Conservation (phyloP, 1,284 basidiomycete species). For the Pholiota adiposa region DNA sequence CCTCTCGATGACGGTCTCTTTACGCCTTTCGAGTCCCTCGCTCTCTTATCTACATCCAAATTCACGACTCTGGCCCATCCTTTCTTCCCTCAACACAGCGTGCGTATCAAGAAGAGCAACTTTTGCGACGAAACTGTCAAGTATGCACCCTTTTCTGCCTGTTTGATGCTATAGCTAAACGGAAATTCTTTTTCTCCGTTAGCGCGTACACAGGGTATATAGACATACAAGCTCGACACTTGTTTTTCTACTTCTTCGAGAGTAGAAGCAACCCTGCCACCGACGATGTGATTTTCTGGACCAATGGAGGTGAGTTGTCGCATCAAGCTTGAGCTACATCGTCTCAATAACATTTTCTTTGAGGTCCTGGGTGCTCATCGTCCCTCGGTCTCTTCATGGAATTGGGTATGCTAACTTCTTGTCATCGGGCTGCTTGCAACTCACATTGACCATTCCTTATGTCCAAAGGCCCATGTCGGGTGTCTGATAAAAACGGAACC, state of each 20-base stretch:
- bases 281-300: slow-evolving; percentile 74
- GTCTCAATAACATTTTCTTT: neutral
- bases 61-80: slow-evolving; percentile 58
- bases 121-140: slow-evolving; percentile 62
- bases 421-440: neutral
- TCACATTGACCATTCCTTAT: neutral
- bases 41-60: slow-evolving; percentile 14
- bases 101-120: slow-evolving; percentile 54
- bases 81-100: slow-evolving; percentile 52
- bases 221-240: slow-evolving; percentile 69
- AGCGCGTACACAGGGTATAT: slow-evolving; percentile 47
- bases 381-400: slow-evolving; percentile 69
- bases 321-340: no score
- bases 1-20: slow-evolving; percentile 3
- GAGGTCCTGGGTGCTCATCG: slow-evolving; percentile 58
- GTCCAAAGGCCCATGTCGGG: slow-evolving; percentile 51
- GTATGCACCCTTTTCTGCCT: slow-evolving; percentile 24
- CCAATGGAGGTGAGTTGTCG: slow-evolving; percentile 48
- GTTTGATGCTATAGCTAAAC: neutral
- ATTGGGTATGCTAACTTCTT: slow-evolving; percentile 40
- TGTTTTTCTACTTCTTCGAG: slow-evolving; percentile 92
- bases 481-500: slow-evolving; percentile 46
- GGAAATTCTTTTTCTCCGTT: neutral
- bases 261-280: slow-evolving; percentile 67
- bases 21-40: slow-evolving; percentile 15